phyloP scores from a whole-genome alignment of 2,329 filamentous ascomycete genomes.

The Madurella mycetomatis region DNA sequence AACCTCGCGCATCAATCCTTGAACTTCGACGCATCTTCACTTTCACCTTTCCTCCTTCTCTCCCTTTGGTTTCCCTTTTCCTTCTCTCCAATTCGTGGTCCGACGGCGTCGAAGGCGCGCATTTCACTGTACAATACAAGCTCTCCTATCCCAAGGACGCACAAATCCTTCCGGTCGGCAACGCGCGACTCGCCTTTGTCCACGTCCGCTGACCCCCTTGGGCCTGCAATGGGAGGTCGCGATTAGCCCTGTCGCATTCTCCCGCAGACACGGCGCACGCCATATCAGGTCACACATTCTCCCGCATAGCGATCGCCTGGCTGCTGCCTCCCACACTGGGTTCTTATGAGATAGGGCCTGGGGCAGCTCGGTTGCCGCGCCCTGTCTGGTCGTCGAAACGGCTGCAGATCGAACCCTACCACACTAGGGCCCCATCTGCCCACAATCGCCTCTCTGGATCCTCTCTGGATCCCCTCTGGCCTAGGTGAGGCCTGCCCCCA shows the following conservation, averaged over 20 bases:
- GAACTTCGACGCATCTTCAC: conserved; percentile 20
- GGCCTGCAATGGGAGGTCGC: conserved; percentile 26
- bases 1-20: conserved; percentile 24
- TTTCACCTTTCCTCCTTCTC: conserved; percentile 10
- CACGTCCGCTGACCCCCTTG: conserved; percentile 16
- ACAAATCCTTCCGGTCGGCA: conserved; percentile 8
- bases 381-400: conserved; percentile 3
- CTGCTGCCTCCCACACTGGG: background rate
- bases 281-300: conserved; percentile 5
- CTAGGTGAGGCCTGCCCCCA: background rate
- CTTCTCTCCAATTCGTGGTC: conserved; percentile 4
- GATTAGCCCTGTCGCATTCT: conserved; percentile 24
- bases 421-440: background rate
- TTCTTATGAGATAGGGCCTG: conserved; percentile 10
- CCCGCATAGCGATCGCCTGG: conserved; percentile 6
- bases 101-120: conserved; percentile 15
- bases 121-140: background rate
- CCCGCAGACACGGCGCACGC: conserved; percentile 14
- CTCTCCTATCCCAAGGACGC: background rate
- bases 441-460: background rate
- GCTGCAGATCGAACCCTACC: conserved; percentile 1
- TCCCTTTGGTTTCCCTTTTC: background rate
- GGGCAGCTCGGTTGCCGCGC: conserved; percentile 5
- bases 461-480: background rate
- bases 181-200: conserved; percentile 7